phyloP scores from a whole-genome alignment of 129 eudicot genomes.

The Ambrosia artemisiifolia region DNA sequence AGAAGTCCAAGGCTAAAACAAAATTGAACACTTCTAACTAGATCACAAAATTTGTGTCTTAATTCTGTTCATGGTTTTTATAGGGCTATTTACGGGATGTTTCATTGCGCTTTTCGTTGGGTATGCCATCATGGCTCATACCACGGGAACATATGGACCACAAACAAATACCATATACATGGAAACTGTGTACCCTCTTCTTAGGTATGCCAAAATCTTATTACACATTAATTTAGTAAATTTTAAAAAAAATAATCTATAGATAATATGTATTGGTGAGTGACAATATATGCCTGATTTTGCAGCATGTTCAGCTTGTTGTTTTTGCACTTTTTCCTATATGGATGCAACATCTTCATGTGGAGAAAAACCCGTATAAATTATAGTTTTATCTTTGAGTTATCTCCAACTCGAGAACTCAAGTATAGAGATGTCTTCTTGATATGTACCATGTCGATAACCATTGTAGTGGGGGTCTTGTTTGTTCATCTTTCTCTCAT shows the following conservation, averaged over 20 bases:
- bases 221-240: not conserved
- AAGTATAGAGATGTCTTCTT: constrained; percentile 88
- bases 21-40: not conserved
- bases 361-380: constrained; percentile 81
- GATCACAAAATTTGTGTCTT: not conserved
- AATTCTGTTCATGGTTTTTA: constrained; percentile 5
- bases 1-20: no score
- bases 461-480: constrained; percentile 71
- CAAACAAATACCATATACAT: constrained; percentile 75
- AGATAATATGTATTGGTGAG: not conserved
- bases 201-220: constrained; percentile 53
- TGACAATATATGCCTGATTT: constrained; percentile 16
- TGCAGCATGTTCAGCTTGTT: constrained; percentile 93
- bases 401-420: constrained; percentile 57
- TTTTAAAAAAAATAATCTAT: not conserved
- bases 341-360: constrained; percentile 89
- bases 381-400: constrained; percentile 88
- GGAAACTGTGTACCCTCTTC: constrained; percentile 97
- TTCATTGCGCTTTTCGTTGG: constrained; percentile 72
- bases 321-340: constrained; percentile 78
- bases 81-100: constrained; percentile 91
- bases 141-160: constrained; percentile 69
- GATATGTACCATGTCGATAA: constrained; percentile 76
- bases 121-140: constrained; percentile 85
- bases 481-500: constrained; percentile 68